Base-by-base conservation (phyloP, 441 rosid genomes). In the Corymbia citriodora region DNA sequence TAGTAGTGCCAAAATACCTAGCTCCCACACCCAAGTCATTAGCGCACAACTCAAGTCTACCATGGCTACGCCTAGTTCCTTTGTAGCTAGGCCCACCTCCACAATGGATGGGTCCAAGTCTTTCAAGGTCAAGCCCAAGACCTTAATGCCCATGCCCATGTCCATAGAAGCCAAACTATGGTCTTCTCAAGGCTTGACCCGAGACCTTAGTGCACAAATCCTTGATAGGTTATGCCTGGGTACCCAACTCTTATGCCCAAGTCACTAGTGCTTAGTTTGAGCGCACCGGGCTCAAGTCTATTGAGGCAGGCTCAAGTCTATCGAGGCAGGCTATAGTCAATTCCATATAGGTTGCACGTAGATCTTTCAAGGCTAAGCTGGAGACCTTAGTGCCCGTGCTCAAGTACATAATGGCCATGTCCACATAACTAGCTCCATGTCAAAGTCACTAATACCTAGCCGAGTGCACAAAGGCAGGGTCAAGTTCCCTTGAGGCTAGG, bases 141-240 rank as follows among this genome's bases (percentile, higher is more conserved):
- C 36, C 17, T 7, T 1, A 31, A 3, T 4, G 12, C 0, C 9
- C 0, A 18, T 70, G 45, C 23, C 81, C 45, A 70, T 9, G 45
- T 70, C 19, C 25, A 33, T 17, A 18, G 18, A 65, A 2, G 72
- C 2, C 31, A 61, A 1, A 8, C 68, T 61, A 12, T 12, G 31
- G 68, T 61, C 68, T 57, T 27, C 68, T 14, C 16, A 15, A 14
- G 21, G 21, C 74, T 65, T 65, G 74, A 17, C 36, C 15, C 7
- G 17, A 0, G 70, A 63, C 4, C 4, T 63, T 0, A 0, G 5
- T n/a, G 74, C 40, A 2, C 4, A 10, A 6, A 18, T n/a, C 74
- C 74, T n/a, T n/a, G 19, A 16, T 13, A n/a, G 7, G 36, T 10
- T 65, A 65, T 13, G 5, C 21, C 9, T n/a, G 36, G 21, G 40